Base-by-base conservation (phyloP, 768 basidiomycete genomes). In the Pleurotus salmoneostramineus region DNA sequence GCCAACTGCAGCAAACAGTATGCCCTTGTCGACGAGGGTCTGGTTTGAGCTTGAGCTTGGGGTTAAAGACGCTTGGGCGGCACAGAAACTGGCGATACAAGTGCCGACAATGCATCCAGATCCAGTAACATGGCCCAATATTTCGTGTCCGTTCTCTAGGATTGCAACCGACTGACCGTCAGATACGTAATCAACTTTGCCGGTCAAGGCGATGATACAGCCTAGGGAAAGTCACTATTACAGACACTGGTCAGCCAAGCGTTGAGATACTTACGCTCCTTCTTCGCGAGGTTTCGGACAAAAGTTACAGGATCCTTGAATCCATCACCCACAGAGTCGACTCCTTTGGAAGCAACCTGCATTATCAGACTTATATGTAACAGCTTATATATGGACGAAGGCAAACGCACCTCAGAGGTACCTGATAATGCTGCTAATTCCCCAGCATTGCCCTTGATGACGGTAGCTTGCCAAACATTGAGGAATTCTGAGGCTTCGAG, bases 391-490 rank as follows among this genome's bases (percentile, higher is more conserved):
- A 45, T 6, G 6, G 52, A 17, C 31, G 32, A 6, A 8, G 10
- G 34, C 6, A 17, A 40, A 57, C 61, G 12, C 46, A 90, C 94
- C 77, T 95, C 95, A 11, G 69, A 69, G 0, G 89, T 90, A n/a
- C 87, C 81, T 2, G 86, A 83, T 7, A 96, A 69, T 0, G 89
- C 81, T 0, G 87, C 93, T 17, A 98, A 84, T 72, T 98, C 95
- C 12, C 83, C 91, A 0, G 93, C 89, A 66, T 98, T 97, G 3
- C 95, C 95, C 71, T 98, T 98, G 71, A 98, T 95, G 17, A 96
- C 89, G 14, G 89, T 87, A 8, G 88, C 85, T 70, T 95, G 93
- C 84, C 89, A 96, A 21, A 74, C 71, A 58, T 88, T 75, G 15
- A 96, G 71, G 10, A 96, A 77, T 56, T 84, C 91, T 85, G 48